phyloP scores from a whole-genome alignment of 1,284 basidiomycete genomes.

The Agaricales sp. region DNA sequence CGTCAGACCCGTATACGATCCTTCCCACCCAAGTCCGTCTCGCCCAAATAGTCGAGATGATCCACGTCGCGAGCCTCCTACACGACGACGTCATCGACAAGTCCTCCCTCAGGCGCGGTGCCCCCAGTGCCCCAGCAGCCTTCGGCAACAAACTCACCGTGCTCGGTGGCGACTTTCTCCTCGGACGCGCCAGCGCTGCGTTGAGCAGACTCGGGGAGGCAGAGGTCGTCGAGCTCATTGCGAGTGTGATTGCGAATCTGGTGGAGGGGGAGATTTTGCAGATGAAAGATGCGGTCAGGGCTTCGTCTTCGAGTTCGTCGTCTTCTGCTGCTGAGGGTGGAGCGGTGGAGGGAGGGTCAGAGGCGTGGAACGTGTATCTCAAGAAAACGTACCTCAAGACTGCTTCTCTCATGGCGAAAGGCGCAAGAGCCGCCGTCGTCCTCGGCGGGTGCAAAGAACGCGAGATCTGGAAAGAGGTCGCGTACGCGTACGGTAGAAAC shows the following conservation, averaged over 20 bases:
- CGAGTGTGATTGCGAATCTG: slow-evolving; percentile 88
- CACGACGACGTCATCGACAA: slow-evolving; percentile 95
- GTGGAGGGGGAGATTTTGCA: slow-evolving; percentile 97
- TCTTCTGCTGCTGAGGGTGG: slow-evolving; percentile 21
- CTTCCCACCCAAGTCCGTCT: slow-evolving; percentile 88
- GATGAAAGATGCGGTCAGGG: slow-evolving; percentile 41
- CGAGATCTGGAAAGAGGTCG: slow-evolving; percentile 85
- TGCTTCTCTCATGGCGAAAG: slow-evolving; percentile 93
- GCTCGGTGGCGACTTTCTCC: slow-evolving; percentile 91
- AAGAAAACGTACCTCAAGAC: slow-evolving; percentile 96
- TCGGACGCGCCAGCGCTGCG: slow-evolving; percentile 86
- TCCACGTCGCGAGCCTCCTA: slow-evolving; percentile 91
- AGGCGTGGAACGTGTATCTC: slow-evolving; percentile 81
- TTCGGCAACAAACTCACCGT: slow-evolving; percentile 97
- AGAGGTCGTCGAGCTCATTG: slow-evolving; percentile 91
- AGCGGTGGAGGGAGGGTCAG: slow-evolving; percentile 14
- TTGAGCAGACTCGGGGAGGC: slow-evolving; percentile 78
- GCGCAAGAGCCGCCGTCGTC: slow-evolving; percentile 79
- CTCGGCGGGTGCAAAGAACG: slow-evolving; percentile 80
- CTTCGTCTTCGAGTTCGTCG: slow-evolving; percentile 18
- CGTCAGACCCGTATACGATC: slow-evolving; percentile 14
- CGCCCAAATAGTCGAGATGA: slow-evolving; percentile 97
- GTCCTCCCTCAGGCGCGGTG: slow-evolving; percentile 74
- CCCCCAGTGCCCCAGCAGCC: slow-evolving; percentile 75
- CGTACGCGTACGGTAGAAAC: slow-evolving; percentile 87